Percentiles rank a stretch among this genome's conserved stretches.
phyloP scores from a whole-genome alignment of 805 yeast genomes.

The Wickerhamiella azyma region DNA sequence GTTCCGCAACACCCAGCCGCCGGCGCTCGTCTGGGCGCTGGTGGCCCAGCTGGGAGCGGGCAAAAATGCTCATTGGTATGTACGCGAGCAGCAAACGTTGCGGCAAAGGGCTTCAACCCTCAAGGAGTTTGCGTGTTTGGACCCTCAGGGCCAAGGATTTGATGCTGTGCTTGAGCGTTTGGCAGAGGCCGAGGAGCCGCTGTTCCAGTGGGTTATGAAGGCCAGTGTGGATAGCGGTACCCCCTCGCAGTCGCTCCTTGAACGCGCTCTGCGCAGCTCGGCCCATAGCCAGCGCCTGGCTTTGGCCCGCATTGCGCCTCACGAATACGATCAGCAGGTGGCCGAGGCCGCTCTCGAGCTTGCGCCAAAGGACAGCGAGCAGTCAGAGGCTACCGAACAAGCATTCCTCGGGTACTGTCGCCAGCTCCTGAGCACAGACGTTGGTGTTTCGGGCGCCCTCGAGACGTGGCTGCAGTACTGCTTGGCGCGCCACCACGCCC shows the following conservation, averaged over 20 bases:
- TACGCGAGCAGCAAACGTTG: constrained; percentile 11
- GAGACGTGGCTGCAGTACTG: neutral
- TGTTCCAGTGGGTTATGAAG: neutral
- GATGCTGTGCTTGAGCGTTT: neutral
- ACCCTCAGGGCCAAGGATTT: neutral
- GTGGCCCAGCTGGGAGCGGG: constrained; percentile 10
- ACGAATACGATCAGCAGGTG: neutral
- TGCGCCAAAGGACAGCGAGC: neutral
- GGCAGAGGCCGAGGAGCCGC: neutral
- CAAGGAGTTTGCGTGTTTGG: constrained; percentile 1
- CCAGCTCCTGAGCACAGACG: neutral
- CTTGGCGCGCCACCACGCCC: neutral
- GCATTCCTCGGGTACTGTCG: neutral
- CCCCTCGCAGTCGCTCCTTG: no score
- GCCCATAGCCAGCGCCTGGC: neutral
- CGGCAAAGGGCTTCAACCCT: neutral
- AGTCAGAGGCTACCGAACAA: neutral
- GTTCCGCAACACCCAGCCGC: constrained; percentile 4
- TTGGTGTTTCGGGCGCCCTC: neutral
- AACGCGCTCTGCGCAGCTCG: neutral
- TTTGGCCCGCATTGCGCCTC: neutral
- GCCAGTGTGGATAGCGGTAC: no score
- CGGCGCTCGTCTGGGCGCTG: constrained; percentile 14
- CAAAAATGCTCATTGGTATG: constrained; percentile 10
- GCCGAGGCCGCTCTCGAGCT: neutral